These are phyloP conservation scores for Crucihimalaya himalaica DNA, from an alignment of 345 rosid genomes.

Conservation along the genomic window DNA sequence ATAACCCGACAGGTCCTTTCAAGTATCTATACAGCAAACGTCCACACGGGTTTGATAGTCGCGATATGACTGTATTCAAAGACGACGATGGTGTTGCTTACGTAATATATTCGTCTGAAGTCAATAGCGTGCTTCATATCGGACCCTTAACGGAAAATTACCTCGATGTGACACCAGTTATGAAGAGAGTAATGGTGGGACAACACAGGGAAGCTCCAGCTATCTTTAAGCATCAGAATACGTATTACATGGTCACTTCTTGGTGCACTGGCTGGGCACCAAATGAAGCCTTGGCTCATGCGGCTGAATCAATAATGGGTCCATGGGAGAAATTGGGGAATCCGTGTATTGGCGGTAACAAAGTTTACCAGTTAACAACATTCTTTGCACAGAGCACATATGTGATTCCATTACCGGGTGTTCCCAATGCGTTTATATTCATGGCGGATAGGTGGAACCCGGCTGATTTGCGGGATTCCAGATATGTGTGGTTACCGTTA, in stretches of 20 bases:
- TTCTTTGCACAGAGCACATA: slow-evolving; percentile 87
- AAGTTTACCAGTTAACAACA: slow-evolving; percentile 63
- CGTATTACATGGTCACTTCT: slow-evolving; percentile 90
- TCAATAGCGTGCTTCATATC: slow-evolving; percentile 88
- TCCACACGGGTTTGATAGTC: slow-evolving; percentile 86
- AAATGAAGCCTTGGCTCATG: slow-evolving; percentile 84
- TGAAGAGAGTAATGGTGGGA: slow-evolving; percentile 65
- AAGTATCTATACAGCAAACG: slow-evolving; percentile 67
- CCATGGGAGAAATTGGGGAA: slow-evolving; percentile 96
- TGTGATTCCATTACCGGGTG: slow-evolving; percentile 72
- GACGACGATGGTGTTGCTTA: slow-evolving; percentile 81
- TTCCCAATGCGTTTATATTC: slow-evolving; percentile 73
- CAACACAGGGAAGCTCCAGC: slow-evolving; percentile 94
- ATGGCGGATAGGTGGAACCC: slow-evolving; percentile 99
- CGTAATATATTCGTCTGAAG: slow-evolving; percentile 77
- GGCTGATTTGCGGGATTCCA: slow-evolving; percentile 79
- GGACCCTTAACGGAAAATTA: slow-evolving; percentile 78
- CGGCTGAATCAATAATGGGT: slow-evolving; percentile 85
- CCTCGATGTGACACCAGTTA: slow-evolving; percentile 55
- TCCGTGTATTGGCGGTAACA: slow-evolving; percentile 88
- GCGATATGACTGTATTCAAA: slow-evolving; percentile 95
- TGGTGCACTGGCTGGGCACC: slow-evolving; percentile 99
- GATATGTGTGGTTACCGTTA: slow-evolving; percentile 86
- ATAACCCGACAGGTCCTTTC: slow-evolving; percentile 82
- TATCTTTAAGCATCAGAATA: slow-evolving; percentile 69